A percentile compares a stretch with the other conserved stretches of the same genome.
phyloP scores from a whole-genome alignment of 345 rosid genomes.

The Gossypium australe region DNA sequence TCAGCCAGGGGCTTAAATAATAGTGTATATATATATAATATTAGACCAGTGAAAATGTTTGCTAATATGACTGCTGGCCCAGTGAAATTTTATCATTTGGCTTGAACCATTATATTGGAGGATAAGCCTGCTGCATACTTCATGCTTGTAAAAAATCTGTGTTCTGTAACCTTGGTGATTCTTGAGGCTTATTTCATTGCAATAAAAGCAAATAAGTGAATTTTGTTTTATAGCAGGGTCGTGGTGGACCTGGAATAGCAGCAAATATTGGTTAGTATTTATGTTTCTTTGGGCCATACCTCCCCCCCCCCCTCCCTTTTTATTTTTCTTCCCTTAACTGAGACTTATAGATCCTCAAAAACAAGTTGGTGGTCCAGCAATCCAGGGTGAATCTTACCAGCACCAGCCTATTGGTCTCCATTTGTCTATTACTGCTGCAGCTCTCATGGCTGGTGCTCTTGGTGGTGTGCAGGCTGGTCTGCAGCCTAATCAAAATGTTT shows the following conservation, averaged over 20 bases:
- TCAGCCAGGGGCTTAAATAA: too few relatives aligned
- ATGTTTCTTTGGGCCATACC: background rate
- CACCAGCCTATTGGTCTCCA: constrained; percentile 86
- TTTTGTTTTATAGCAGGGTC: constrained; percentile 56
- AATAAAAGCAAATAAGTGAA: constrained; percentile 3
- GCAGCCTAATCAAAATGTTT: constrained; percentile 46
- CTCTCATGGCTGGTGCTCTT: constrained; percentile 69
- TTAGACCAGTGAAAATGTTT: background rate
- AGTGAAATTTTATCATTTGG: background rate
- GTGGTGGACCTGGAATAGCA: constrained; percentile 77
- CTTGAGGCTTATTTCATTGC: constrained; percentile 2
- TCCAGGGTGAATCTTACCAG: constrained; percentile 40
- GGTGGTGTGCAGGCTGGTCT: constrained; percentile 62
- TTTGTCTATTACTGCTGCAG: constrained; percentile 70
- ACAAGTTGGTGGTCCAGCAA: constrained; percentile 50
- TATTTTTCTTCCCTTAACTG: background rate
- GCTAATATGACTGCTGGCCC: background rate
- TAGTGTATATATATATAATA: background rate
- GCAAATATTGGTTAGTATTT: constrained; percentile 47
- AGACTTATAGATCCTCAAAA: constrained; percentile 45
- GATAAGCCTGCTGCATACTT: background rate
- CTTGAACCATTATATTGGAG: background rate
- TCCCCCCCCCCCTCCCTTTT: too few relatives aligned
- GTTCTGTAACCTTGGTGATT: background rate
- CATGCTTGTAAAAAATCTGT: background rate